Evolutionary conservation across 2,329 filamentous ascomycete species (phyloP), one percentile per base, ranked within the genome.

Genomic region (Fusarium sp.): DNA sequence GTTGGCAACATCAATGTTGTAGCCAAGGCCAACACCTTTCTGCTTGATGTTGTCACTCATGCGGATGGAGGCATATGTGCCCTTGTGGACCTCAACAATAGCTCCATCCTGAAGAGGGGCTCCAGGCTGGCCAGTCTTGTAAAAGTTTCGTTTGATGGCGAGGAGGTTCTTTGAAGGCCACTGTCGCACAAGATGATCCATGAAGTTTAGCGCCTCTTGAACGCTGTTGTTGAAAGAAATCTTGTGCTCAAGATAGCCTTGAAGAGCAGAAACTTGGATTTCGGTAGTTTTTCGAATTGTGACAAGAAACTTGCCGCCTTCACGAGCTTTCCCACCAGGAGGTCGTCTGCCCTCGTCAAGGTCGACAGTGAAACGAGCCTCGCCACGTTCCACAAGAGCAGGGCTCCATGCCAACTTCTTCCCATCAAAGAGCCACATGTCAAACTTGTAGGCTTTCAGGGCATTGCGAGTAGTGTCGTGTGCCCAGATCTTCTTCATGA

Each of bases 1-100:
- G 79, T 98, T 97, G 63, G 95, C 92, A 35, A 97, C 92, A 77
- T 99, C 95, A 16, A 97, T 90, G 75, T 98, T 98, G 79, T 99
- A 85, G 1, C 93, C 90, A 11, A 98, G 86, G 14, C 89, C 90
- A 31, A 89, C 87, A 36, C 89, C 86, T 4, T 85, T 82, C 78
- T 87, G 78, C n/a, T 68, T 39, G 22, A 80, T 36, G 66, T 79
- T 80, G 81, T 93, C 87, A 51, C 91, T 92, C 28, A 95, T 88
- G 45, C 95, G 90, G 57, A 98, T 91, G 0, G 95, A 95, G 15
- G 94, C 91, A 77, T 97, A 98, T 9, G 95, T 92, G 35, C 96
- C 96, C 80, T 97, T 97, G 84, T 94, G 91, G 1, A 94, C 94
- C 78, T 95, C 90, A 6, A 96, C 62, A 86, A 90, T 61, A n/a